These are phyloP conservation scores for Vigna mungo DNA, from an alignment of 306 rosid genomes.

Conservation along the genomic window DNA sequence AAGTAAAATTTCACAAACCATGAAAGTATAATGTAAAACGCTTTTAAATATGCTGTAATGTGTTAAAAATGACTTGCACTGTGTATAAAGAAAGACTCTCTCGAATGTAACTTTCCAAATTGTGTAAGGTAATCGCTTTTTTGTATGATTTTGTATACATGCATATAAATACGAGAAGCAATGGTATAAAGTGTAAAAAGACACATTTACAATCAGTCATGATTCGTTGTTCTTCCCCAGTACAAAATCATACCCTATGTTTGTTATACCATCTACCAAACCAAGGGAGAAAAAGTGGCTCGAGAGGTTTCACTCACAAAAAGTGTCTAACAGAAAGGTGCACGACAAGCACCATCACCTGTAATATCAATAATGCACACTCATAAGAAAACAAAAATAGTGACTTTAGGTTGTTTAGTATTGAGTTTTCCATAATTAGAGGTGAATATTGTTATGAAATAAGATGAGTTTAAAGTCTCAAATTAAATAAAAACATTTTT, in stretches of 20 bases:
- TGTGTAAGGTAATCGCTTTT: background rate
- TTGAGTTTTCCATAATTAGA: background rate
- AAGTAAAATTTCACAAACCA: too few species aligned
- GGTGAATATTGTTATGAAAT: too few species aligned
- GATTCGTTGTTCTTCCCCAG: background rate
- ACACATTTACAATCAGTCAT: background rate
- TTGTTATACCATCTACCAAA: background rate
- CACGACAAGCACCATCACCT: background rate
- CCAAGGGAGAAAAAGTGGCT: background rate
- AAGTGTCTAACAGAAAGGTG: background rate
- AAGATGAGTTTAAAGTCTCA: too few species aligned
- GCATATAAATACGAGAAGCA: background rate
- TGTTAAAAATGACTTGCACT: too few species aligned
- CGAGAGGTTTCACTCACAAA: background rate
- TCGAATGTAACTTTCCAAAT: background rate
- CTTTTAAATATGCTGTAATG: too few species aligned
- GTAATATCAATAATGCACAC: background rate
- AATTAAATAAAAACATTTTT: too few species aligned
- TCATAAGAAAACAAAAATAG: background rate
- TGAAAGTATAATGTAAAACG: too few species aligned
- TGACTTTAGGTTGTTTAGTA: too few species aligned
- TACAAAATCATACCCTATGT: conserved; percentile 1
- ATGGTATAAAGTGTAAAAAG: background rate
- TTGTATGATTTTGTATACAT: too few species aligned
- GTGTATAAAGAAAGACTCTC: too few species aligned